Percentiles rank a stretch among this genome's conserved stretches.
Conservation (phyloP, 352 stramenopile genomes). For the Globisporangium emineosum region DNA sequence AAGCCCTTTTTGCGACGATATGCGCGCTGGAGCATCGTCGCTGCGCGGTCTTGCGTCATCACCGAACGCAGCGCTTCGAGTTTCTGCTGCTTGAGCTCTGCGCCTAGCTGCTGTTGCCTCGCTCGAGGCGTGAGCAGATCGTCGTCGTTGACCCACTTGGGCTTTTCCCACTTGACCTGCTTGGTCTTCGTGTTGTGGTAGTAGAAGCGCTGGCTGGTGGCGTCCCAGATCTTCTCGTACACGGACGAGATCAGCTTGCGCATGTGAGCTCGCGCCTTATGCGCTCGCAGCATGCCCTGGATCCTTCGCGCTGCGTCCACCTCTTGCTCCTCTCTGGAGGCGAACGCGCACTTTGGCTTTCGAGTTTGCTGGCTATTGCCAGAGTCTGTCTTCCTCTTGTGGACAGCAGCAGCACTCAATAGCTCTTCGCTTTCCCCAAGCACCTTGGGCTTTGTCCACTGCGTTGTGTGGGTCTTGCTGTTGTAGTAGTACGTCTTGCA, state of each 20-base stretch:
- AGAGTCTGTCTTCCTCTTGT: conserved; percentile 12
- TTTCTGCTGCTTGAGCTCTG: conserved; percentile 11
- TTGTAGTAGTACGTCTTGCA: conserved; percentile 83
- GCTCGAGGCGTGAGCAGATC: conserved; percentile 60
- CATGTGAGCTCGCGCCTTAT: conserved; percentile 45
- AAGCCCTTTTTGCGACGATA: conserved; percentile 51
- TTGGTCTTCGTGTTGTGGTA: conserved; percentile 79
- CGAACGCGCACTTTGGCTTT: conserved; percentile 15
- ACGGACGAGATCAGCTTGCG: conserved; percentile 60
- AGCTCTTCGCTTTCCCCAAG: conserved; percentile 30
- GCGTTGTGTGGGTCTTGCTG: conserved; percentile 55
- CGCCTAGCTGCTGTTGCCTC: conserved; percentile 13
- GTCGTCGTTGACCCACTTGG: conserved; percentile 58
- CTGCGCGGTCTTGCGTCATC: conserved; percentile 38
- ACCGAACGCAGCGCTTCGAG: background rate
- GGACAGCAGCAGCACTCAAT: background rate
- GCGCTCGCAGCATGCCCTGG: conserved; percentile 56
- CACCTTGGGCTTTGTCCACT: conserved; percentile 60
- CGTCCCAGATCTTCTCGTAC: conserved; percentile 83
- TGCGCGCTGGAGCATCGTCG: conserved; percentile 51
- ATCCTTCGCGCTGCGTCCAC: conserved; percentile 32
- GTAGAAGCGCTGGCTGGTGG: conserved; percentile 45
- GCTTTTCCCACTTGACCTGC: conserved; percentile 65
- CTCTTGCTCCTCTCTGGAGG: conserved; percentile 26
- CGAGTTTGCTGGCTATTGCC: background rate